Base-by-base conservation (phyloP, 306 rosid genomes). In the Gastrolobium villosum region DNA sequence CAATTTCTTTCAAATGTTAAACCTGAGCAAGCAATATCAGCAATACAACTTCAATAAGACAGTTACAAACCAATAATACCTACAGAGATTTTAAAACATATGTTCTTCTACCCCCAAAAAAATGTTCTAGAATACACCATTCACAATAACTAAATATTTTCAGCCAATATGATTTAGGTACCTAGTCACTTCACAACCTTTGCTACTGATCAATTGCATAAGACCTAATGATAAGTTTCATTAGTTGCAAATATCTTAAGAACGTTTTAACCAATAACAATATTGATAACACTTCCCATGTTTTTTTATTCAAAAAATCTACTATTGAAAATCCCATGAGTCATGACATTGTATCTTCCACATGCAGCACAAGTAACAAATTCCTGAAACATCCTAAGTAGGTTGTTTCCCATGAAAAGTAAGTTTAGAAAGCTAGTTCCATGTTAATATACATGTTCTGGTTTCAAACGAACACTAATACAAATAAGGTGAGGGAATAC, bases 1-100 rank as follows among this genome's bases (percentile, higher is more conserved):
- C 48, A 30, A 36, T 45, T 55, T 31, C 76, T 76, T 11, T 26
- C 30, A 11, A 11, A 39, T 43, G 71, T 50, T 76, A 35, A 53
- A 35, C 65, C n/a, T 28, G 20, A 50, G 72, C 56, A 71, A 53
- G 66, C 60, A 72, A 31, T 5, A 72, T 45, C 56, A 72, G 70
- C 28, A 26, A 65, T 13, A 62, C 57, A 70, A 54, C 20, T 64
- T 64, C 71, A 65, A 56, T 15, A 41, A 7, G 50, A 61, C 66
- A 59, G 70, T 67, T 45, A 26, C 20, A 75, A 64, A 41, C 63
- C 40, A 44, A 44, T 6, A 65, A 48, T 39, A 78, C 54, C 77
- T 31, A 55, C 14, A 72, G 48, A 28, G 31, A 62, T 76, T 39
- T 56, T 36, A 59, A 69, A 74, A 44, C 75, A 45, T 54, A 4